phyloP scores from a whole-genome alignment of 768 basidiomycete species.

The Tephrocybe rancida region DNA sequence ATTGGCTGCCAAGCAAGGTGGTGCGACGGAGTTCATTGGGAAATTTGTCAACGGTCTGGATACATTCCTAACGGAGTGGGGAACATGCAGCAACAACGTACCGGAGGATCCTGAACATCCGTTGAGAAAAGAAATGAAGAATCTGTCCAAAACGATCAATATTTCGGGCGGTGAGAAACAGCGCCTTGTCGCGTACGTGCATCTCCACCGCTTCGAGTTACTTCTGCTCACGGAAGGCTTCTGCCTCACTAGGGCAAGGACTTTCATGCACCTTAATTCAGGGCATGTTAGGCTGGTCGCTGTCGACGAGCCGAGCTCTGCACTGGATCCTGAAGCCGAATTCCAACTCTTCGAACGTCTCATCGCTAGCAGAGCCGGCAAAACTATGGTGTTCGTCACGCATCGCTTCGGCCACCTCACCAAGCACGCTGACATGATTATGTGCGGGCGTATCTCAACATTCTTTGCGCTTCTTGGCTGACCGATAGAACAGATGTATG shows the following conservation, averaged over 20 bases:
- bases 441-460: conserved; percentile 25
- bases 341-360: conserved; percentile 36
- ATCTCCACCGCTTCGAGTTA: background rate
- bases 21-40: conserved; percentile 22
- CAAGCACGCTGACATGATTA: conserved; percentile 36
- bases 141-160: conserved; percentile 19
- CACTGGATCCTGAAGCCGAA: conserved; percentile 48
- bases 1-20: conserved; percentile 32
- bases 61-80: conserved; percentile 20
- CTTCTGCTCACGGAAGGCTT: background rate
- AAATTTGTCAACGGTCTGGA: conserved; percentile 19
- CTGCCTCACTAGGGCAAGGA: conserved; percentile 23
- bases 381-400: conserved; percentile 40
- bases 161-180: conserved; percentile 29
- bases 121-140: conserved; percentile 16
- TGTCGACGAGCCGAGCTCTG: conserved; percentile 52
- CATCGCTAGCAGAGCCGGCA: conserved; percentile 30
- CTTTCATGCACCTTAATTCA: conserved; percentile 32
- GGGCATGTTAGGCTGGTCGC: conserved; percentile 37
- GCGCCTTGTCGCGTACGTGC: conserved; percentile 4
- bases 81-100: conserved; percentile 6
- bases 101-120: conserved; percentile 20
- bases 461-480: background rate
- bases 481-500: conserved; percentile 30
- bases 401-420: conserved; percentile 40